phyloP scores from a whole-genome alignment of 2,329 filamentous ascomycete species.

The Cladobotryum mycophilum region DNA sequence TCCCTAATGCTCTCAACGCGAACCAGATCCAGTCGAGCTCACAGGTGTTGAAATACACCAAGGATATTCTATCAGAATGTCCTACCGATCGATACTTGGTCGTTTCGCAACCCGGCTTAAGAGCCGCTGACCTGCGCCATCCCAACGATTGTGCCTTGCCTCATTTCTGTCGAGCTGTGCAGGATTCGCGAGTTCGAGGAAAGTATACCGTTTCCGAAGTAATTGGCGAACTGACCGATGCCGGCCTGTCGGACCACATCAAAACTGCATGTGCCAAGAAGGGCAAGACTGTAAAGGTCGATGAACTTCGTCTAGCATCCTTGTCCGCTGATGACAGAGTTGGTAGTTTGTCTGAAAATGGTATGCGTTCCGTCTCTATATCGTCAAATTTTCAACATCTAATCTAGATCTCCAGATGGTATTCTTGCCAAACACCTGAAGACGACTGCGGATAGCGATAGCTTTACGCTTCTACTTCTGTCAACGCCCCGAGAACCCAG shows the following conservation, averaged over 20 bases:
- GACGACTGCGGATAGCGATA: constrained; percentile 30
- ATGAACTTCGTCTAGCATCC: constrained; percentile 35
- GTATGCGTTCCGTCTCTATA: constrained; percentile 22
- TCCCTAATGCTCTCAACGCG: constrained; percentile 27
- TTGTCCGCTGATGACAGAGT: constrained; percentile 37
- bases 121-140: constrained; percentile 59
- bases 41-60: constrained; percentile 37
- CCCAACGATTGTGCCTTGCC: constrained; percentile 45
- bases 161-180: constrained; percentile 41
- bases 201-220: constrained; percentile 51
- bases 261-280: constrained; percentile 37
- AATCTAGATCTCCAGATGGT: constrained; percentile 35
- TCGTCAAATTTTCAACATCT: no score
- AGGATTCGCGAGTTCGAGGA: constrained; percentile 28
- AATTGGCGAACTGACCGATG: constrained; percentile 40
- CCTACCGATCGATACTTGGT: constrained; percentile 72
- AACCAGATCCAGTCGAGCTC: constrained; percentile 45
- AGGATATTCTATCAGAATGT: constrained; percentile 56
- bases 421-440: constrained; percentile 45
- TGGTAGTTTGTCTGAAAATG: constrained; percentile 40
- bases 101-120: constrained; percentile 69
- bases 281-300: constrained; percentile 32
- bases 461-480: constrained; percentile 71
- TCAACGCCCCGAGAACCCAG: constrained; percentile 52
- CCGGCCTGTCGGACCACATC: constrained; percentile 40